Evolutionary conservation across 768 basidiomycete genomes (phyloP), one percentile per base, ranked within the genome.

Genomic region (Pilatotrama ljubarskyi): DNA sequence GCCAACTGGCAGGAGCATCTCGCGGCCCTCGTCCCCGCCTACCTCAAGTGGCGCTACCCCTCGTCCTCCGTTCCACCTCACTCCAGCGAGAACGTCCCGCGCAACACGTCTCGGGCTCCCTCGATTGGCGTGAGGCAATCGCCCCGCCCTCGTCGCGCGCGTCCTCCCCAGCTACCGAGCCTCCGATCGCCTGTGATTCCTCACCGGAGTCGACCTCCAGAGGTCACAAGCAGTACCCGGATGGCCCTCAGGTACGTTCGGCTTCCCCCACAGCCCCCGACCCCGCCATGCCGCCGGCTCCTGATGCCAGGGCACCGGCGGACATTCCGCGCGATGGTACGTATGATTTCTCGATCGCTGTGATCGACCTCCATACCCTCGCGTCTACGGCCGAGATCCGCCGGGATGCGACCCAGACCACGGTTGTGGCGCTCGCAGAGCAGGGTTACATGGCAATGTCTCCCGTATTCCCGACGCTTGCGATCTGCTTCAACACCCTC

Each of bases 401-500:
- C 3, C 47, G 47, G 1, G 40, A 22, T 1, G 48, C 55, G 4
- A 54, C 24, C 2, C 8, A 43, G 10, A 25, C 29, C 2, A 43
- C 36, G 5, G 35, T 29, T 0, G 14, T 44, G 1, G 26, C 54
- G 11, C 29, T 65, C 14, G 42, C 54, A 5, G 13, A 9, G 6
- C 22, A 43, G 37, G 59, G 64, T 3, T 63, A 49, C 36, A 47
- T 66, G 15, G 55, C 41, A 1, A 57, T 48, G 25, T 40, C 49
- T 6, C 64, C 57, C 10, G 18, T 52, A 6, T 9, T 13, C 3
- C 61, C 62, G 2, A 25, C 61, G 5, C 43, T 63, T 20, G 61
- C 64, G 2, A 55, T 65, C 25, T 60, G 61, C 22, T 26, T 63
- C 49, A 41, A 35, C n/a, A 65, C 64, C 0, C 58, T 67, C 9